Evolutionary conservation across 2,329 filamentous ascomycete genomes (phyloP).

Genomic region (Monilinia vaccinii-corymbosi): DNA sequence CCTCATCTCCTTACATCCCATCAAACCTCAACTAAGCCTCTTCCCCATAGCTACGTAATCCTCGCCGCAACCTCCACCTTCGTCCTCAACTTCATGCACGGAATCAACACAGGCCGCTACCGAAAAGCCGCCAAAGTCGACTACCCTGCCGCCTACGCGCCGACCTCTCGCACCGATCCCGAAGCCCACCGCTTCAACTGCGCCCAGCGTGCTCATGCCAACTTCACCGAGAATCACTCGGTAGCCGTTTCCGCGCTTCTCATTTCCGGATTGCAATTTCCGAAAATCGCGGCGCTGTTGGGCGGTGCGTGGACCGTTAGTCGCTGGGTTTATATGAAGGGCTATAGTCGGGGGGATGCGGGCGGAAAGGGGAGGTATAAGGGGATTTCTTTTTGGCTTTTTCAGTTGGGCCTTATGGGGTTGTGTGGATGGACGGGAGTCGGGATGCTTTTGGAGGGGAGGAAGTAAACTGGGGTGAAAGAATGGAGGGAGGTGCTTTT

Average conservation of each 20-base stretch:
- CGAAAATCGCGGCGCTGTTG: conserved; percentile 38
- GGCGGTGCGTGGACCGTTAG: conserved; percentile 45
- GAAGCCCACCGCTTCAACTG: conserved; percentile 50
- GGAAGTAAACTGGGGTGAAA: background rate
- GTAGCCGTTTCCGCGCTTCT: conserved; percentile 44
- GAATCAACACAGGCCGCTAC: conserved; percentile 36
- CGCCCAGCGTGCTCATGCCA: conserved; percentile 53
- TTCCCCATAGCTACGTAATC: conserved; percentile 48
- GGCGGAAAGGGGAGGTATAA: conserved; percentile 25
- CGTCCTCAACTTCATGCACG: conserved; percentile 48
- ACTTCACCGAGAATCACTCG: conserved; percentile 53
- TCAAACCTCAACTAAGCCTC: conserved; percentile 31
- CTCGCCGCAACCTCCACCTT: conserved; percentile 46
- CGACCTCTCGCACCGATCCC: conserved; percentile 23
- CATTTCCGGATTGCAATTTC: conserved; percentile 48
- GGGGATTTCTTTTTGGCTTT: conserved; percentile 19
- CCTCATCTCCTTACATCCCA: background rate
- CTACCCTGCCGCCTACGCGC: conserved; percentile 49
- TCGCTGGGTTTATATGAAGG: conserved; percentile 45
- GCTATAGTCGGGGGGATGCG: conserved; percentile 31
- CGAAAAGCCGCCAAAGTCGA: conserved; percentile 45
- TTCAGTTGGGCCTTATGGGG: conserved; percentile 22
- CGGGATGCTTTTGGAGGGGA: conserved; percentile 19
- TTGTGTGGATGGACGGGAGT: conserved; percentile 23
- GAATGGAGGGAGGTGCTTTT: background rate